phyloP scores from a whole-genome alignment of 2,329 filamentous ascomycete species.

The Alternaria sp. region DNA sequence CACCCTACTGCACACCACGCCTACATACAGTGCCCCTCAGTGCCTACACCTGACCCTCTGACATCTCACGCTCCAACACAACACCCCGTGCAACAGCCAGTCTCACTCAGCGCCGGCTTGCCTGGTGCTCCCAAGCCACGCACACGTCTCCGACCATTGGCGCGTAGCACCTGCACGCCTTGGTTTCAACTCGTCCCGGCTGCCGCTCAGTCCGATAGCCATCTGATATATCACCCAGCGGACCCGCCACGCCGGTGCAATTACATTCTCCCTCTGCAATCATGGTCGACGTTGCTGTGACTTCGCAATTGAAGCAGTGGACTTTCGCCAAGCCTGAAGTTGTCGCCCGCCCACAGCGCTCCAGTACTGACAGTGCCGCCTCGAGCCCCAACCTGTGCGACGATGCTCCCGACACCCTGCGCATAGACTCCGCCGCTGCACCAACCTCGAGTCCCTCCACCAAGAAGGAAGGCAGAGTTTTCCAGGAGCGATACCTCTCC shows the following conservation, averaged over 20 bases:
- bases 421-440: conserved; percentile 37
- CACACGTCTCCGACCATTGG: conserved; percentile 31
- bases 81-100: conserved; percentile 21
- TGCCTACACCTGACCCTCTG: neutral
- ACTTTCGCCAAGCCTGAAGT: conserved; percentile 43
- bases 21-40: neutral
- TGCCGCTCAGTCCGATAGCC: conserved; percentile 22
- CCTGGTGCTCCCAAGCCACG: conserved; percentile 28
- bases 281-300: conserved; percentile 42
- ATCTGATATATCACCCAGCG: conserved; percentile 22
- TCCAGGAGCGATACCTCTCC: conserved; percentile 49
- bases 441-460: conserved; percentile 12
- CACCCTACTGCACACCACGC: neutral
- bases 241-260: neutral
- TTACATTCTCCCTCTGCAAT: conserved; percentile 17
- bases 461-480: conserved; percentile 31
- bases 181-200: conserved; percentile 36
- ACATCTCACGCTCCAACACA: conserved; percentile 5
- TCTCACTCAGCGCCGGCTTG: conserved; percentile 27
- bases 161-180: conserved; percentile 35
- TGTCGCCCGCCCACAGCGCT: conserved; percentile 33
- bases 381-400: conserved; percentile 47
- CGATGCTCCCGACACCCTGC: conserved; percentile 42
- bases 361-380: conserved; percentile 39
- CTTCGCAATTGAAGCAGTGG: conserved; percentile 48